Percentiles rank a stretch among this genome's conserved stretches.
Evolutionary conservation across 805 yeast genomes (phyloP).

Genomic region (Lipomyces kockii): DNA sequence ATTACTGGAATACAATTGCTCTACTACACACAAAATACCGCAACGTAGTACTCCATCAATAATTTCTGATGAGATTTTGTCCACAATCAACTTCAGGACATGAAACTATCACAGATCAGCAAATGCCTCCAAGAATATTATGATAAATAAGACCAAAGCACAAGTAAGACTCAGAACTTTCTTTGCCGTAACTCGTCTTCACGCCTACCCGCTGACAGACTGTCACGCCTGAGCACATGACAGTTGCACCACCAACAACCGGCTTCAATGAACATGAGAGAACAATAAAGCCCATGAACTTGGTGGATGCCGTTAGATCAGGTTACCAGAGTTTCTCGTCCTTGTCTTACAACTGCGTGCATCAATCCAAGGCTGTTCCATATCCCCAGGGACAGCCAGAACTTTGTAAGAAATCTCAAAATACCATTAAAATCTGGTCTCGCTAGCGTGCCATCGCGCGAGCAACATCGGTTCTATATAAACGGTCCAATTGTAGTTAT

Average conservation of each 20-base stretch:
- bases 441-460: not conserved
- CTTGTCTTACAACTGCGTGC: slow-evolving; percentile 5
- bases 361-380: not conserved
- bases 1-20: not conserved
- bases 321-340: slow-evolving; percentile 34
- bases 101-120: not conserved
- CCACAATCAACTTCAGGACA: not conserved
- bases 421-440: not conserved
- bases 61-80: not conserved
- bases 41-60: not conserved
- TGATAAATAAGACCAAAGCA: not conserved
- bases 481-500: slow-evolving; percentile 7
- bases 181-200: slow-evolving; percentile 8
- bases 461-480: not conserved
- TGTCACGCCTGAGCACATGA: not conserved
- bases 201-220: not conserved
- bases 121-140: not conserved
- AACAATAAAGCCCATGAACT: not conserved
- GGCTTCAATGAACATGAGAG: not conserved
- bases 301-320: slow-evolving; percentile 11
- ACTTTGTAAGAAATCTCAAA: slow-evolving; percentile 4
- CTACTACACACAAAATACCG: not conserved
- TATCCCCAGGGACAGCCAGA: not conserved
- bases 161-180: slow-evolving; percentile 13
- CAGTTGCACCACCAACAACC: not conserved